Conservation (phyloP, 257 asterid genomes). For the Lavandula angustifolia region DNA sequence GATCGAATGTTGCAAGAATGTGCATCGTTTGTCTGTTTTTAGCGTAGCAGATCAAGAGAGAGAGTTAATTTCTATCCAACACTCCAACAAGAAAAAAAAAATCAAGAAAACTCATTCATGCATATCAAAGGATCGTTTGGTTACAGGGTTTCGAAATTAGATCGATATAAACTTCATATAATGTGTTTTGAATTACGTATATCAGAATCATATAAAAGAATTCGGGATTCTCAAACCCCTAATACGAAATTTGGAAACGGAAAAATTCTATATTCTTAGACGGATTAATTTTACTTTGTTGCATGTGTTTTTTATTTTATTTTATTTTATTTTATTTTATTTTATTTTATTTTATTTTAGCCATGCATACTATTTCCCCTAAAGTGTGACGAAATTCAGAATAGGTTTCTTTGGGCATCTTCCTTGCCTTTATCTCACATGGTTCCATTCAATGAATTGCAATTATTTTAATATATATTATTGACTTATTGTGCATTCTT, state of each 20-base stretch:
- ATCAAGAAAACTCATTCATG: background rate
- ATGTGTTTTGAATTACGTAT: too few relatives aligned
- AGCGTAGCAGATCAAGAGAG: background rate
- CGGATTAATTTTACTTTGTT: constrained; percentile 19
- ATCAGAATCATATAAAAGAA: too few relatives aligned
- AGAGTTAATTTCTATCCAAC: background rate
- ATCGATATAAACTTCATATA: too few relatives aligned
- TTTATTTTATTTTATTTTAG: constrained; percentile 23
- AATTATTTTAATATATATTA: background rate
- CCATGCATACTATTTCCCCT: constrained; percentile 30
- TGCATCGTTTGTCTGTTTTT: constrained; percentile 4
- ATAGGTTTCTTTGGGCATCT: constrained; percentile 32
- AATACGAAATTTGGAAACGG: background rate
- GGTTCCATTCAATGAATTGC: constrained; percentile 38
- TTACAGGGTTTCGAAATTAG: too few relatives aligned
- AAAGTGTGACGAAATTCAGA: constrained; percentile 39
- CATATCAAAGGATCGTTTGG: background rate
- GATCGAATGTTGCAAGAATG: constrained; percentile 8
- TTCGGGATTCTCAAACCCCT: too few relatives aligned
- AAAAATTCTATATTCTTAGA: background rate
- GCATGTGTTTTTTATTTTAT: constrained; percentile 11
- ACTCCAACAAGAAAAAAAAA: background rate
- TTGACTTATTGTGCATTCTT: background rate
- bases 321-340: constrained; percentile 34
- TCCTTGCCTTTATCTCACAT: background rate